A percentile compares a stretch with the other conserved stretches of the same genome.
These are phyloP conservation scores for Phytophthora nicotianae DNA, from an alignment of 352 stramenopile species.

Conservation along the genomic window DNA sequence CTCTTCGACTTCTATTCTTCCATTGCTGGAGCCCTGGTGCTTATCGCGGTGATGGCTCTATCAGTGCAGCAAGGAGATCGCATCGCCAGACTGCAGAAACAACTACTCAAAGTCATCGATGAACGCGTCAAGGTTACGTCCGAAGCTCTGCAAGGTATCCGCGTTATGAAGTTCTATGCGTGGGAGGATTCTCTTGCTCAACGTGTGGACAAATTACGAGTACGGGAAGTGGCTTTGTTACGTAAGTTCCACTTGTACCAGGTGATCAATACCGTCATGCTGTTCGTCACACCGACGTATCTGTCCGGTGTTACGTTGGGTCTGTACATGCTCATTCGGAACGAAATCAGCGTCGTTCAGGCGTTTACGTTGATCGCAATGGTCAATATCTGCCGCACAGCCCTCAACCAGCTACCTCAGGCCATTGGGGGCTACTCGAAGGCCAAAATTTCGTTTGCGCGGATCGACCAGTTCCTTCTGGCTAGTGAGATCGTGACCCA, in stretches of 20 bases:
- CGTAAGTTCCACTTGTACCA: constrained; percentile 47
- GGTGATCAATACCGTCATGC: constrained; percentile 61
- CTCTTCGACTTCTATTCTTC: constrained; percentile 29
- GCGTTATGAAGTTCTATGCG: constrained; percentile 90
- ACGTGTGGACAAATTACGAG: constrained; percentile 42
- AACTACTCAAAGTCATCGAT: constrained; percentile 43
- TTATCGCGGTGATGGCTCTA: constrained; percentile 27
- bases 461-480: constrained; percentile 15
- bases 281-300: constrained; percentile 54
- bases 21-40: constrained; percentile 9
- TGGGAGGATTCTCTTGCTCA: constrained; percentile 55
- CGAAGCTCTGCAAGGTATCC: constrained; percentile 89
- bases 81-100: constrained; percentile 22
- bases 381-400: constrained; percentile 28
- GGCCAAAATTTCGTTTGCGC: constrained; percentile 23
- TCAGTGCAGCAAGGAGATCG: constrained; percentile 18
- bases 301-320: constrained; percentile 38
- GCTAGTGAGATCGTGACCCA: constrained; percentile 3
- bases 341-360: constrained; percentile 24
- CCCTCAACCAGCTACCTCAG: constrained; percentile 17
- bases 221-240: constrained; percentile 41
- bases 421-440: constrained; percentile 16
- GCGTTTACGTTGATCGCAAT: constrained; percentile 34
- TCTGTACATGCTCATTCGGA: constrained; percentile 41
- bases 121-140: constrained; percentile 92